Percentiles rank a stretch among this genome's conserved stretches.
Evolutionary conservation across 2,329 filamentous ascomycete genomes (phyloP).

Genomic region (Neonectria coccinea): DNA sequence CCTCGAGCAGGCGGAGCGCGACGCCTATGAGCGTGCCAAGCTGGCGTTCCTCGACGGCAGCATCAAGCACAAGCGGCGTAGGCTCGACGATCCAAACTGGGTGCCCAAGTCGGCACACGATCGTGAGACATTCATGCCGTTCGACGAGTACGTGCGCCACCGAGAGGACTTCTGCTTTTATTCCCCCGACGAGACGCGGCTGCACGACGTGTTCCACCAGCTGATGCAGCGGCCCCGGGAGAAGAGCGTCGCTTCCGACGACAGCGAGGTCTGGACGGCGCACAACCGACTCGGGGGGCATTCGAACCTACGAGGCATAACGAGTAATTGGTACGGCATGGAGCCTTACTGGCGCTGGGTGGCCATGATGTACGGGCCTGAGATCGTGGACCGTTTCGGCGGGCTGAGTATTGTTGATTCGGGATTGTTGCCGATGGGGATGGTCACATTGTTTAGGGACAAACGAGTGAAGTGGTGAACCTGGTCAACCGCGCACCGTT

Average conservation of each 20-base stretch:
- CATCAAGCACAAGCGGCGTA: not conserved
- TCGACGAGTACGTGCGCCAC: slow-evolving; percentile 58
- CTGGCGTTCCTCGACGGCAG: slow-evolving; percentile 50
- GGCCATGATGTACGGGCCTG: slow-evolving; percentile 57
- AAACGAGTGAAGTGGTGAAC: slow-evolving; percentile 56
- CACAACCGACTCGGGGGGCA: slow-evolving; percentile 35
- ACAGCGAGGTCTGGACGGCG: slow-evolving; percentile 40
- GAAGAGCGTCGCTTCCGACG: slow-evolving; percentile 43
- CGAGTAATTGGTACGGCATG: slow-evolving; percentile 47
- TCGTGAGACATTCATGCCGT: slow-evolving; percentile 55
- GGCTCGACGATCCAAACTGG: slow-evolving; percentile 43
- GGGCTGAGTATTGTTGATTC: slow-evolving; percentile 59
- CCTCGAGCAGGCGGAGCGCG: slow-evolving; percentile 51
- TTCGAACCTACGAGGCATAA: slow-evolving; percentile 40
- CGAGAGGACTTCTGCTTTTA: slow-evolving; percentile 55
- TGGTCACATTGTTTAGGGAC: slow-evolving; percentile 59
- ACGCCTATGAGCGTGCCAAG: slow-evolving; percentile 51
- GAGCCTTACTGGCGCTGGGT: slow-evolving; percentile 63
- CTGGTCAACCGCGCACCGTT: no score
- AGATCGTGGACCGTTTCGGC: slow-evolving; percentile 58
- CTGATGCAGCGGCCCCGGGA: slow-evolving; percentile 52
- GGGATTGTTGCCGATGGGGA: slow-evolving; percentile 59
- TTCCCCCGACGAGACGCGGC: slow-evolving; percentile 23
- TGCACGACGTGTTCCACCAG: slow-evolving; percentile 51
- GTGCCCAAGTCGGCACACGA: slow-evolving; percentile 47